These are phyloP conservation scores for Mentha longifolia DNA, from an alignment of 257 asterid species.

Conservation along the genomic window DNA sequence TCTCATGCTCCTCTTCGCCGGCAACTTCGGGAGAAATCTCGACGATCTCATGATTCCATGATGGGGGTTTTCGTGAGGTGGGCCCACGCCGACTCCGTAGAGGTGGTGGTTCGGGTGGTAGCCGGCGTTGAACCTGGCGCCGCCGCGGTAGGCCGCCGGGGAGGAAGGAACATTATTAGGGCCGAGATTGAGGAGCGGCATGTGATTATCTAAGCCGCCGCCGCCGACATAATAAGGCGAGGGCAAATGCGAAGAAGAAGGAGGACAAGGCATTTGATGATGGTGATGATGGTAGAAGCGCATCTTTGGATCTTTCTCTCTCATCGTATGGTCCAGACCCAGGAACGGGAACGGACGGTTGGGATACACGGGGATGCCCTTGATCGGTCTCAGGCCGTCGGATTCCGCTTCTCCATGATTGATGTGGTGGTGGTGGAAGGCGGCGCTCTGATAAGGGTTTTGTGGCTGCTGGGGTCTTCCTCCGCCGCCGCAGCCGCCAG, in stretches of 20 bases:
- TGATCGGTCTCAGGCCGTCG: conserved; percentile 70
- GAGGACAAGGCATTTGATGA: conserved; percentile 42
- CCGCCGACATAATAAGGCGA: conserved; percentile 41
- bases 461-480: conserved; percentile 31
- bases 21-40: conserved; percentile 65
- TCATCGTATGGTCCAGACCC: conserved; percentile 38
- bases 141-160: conserved; percentile 26
- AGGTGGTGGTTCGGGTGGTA: conserved; percentile 36
- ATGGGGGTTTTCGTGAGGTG: conserved; percentile 40
- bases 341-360: conserved; percentile 66
- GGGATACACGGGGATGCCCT: conserved; percentile 73
- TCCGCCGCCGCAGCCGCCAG: background rate
- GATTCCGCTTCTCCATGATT: conserved; percentile 60
- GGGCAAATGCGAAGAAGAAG: conserved; percentile 12
- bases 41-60: conserved; percentile 80
- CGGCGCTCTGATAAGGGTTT: conserved; percentile 51
- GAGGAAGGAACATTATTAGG: conserved; percentile 40
- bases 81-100: conserved; percentile 40
- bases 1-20: conserved; percentile 76
- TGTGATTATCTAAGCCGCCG: conserved; percentile 42
- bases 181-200: conserved; percentile 54
- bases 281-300: conserved; percentile 37
- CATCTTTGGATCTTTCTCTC: conserved; percentile 48
- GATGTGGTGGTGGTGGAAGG: conserved; percentile 39
- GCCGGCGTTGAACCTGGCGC: conserved; percentile 29